phyloP scores from a whole-genome alignment of 208 protist species.

The Naegleria gruberi region DNA sequence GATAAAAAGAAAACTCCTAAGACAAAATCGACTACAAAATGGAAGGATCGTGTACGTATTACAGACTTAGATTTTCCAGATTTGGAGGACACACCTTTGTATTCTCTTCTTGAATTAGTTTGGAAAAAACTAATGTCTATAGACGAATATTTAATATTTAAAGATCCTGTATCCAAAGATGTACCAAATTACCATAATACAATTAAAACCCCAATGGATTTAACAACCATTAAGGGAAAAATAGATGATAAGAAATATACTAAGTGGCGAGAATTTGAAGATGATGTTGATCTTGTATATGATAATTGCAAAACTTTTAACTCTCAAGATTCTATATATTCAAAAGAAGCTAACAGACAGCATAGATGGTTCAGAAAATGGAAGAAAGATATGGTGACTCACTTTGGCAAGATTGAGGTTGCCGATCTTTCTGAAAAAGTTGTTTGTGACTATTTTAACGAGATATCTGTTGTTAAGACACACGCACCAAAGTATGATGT shows the following conservation, averaged over 20 bases:
- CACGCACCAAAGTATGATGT: background rate
- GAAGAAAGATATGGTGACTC: slow-evolving; percentile 10
- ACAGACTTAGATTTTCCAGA: slow-evolving; percentile 1
- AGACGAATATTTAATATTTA: background rate
- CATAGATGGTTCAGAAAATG: slow-evolving; percentile 10
- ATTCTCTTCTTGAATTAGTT: background rate
- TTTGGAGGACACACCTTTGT: background rate
- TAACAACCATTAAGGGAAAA: slow-evolving; percentile 23
- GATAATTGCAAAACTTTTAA: slow-evolving; percentile 30
- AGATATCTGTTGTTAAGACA: background rate
- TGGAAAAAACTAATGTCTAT: background rate
- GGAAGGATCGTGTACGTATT: background rate
- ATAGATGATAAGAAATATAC: slow-evolving; percentile 15
- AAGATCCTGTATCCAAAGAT: background rate
- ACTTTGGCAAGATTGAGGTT: background rate
- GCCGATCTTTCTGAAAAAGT: background rate
- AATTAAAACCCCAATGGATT: slow-evolving; percentile 31
- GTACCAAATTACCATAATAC: slow-evolving; percentile 22
- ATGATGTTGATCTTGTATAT: slow-evolving; percentile 28
- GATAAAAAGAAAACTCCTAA: background rate
- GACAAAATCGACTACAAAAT: background rate
- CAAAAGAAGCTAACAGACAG: slow-evolving; percentile 20
- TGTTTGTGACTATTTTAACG: background rate
- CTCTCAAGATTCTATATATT: slow-evolving; percentile 17
- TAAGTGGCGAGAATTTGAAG: slow-evolving; percentile 21